Percentiles rank a stretch among this genome's conserved stretches.
These are phyloP conservation scores for Gossypium laxum DNA, from an alignment of 441 rosid genomes.

Conservation along the genomic window DNA sequence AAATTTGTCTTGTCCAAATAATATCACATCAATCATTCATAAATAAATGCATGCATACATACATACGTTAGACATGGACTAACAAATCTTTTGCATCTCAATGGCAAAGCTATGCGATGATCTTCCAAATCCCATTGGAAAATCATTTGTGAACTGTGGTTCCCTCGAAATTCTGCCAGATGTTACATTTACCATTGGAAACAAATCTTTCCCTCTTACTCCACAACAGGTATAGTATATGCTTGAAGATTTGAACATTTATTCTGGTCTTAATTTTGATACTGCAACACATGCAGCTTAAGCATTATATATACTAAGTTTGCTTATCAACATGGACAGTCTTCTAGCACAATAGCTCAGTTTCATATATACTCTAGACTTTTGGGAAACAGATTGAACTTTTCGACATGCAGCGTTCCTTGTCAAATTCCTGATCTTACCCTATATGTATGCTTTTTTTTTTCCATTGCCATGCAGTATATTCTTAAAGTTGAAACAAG, in stretches of 20 bases:
- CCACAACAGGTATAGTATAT: constrained; percentile 34
- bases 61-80: neutral
- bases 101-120: constrained; percentile 38
- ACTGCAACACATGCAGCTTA: neutral
- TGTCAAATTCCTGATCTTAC: neutral
- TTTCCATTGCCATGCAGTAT: constrained; percentile 25
- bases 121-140: constrained; percentile 43
- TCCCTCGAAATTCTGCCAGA: constrained; percentile 30
- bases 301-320: neutral
- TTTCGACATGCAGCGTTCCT: neutral
- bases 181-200: constrained; percentile 42
- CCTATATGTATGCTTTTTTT: neutral
- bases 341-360: neutral
- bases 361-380: neutral
- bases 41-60: neutral
- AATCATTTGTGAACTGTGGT: constrained; percentile 40
- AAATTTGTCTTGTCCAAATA: neutral
- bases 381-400: neutral
- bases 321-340: neutral
- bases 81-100: neutral
- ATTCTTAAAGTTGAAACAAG: constrained; percentile 32
- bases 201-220: constrained; percentile 37
- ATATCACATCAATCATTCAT: neutral
- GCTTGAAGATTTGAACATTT: neutral
- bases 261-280: neutral